Evolutionary conservation across 179 eudicot species (phyloP), one percentile per base, ranked within the genome.

Genomic region (Heliamphora ciliata): DNA sequence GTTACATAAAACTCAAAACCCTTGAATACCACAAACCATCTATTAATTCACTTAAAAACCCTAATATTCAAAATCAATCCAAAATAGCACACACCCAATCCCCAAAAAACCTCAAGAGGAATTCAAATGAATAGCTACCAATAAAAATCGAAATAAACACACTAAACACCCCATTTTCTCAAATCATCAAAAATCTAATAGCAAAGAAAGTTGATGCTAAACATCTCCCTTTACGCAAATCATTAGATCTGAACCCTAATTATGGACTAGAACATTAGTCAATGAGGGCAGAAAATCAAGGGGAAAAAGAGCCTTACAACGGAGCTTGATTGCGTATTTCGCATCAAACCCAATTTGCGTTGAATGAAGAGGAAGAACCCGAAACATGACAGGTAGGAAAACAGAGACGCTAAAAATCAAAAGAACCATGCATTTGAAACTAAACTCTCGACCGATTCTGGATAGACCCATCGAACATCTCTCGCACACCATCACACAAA

Each of bases 321-420:
- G 55, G 47, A 50, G 80, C 86, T 88, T 88, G 80, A 89, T 81
- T 14, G 79, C 78, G 8, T 81, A 77, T 21, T 79, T 81, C 4
- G 89, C 92, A 83, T 89, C 92, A 78, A 82, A 89, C 66, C 88
- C 85, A 66, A 73, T 54, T 6, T 47, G 65, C 7, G 18, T 64
- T 44, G 82, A 56, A 21, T 76, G 83, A 63, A 69, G 48, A 79
- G 86, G 90, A 74, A 89, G 54, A 55, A 86, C 47, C 84, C 76
- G 82, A 64, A 85, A 87, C 51, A 88, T 4, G 0, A 88, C 84
- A 18, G 85, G 86, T 65, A 88, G 72, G 60, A 84, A 85, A 48
- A 85, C 83, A 52, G 86, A 77, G 44, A 88, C 2, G 63, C 85
- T 82, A 31, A 89, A 76, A 15, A 87, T 70, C 84, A 89, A 83